Evolutionary conservation across 148 eudicot genomes (phyloP).

Genomic region (Chenopodium quinoa): DNA sequence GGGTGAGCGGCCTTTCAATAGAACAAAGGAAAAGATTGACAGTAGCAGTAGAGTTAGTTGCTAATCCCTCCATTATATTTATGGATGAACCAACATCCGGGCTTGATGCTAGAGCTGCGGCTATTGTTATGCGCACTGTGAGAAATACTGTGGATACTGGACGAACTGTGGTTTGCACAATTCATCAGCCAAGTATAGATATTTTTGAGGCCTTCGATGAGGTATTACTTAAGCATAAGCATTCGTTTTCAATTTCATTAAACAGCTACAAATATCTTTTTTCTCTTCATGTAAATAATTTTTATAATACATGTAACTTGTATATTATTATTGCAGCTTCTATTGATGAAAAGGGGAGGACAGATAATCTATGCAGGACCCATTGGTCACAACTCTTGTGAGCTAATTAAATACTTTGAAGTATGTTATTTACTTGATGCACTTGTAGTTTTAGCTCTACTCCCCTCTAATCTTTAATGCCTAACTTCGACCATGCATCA

Average conservation of each 20-base stretch:
- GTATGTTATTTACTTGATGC: constrained; percentile 21
- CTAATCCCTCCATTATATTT: constrained; percentile 66
- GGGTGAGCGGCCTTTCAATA: constrained; percentile 47
- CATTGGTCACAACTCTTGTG: constrained; percentile 37
- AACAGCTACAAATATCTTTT: no score
- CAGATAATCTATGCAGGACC: constrained; percentile 44
- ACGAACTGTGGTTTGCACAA: constrained; percentile 63
- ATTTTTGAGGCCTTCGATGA: constrained; percentile 70
- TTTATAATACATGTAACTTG: no score
- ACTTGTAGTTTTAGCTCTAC: no score
- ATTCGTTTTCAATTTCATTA: neutral
- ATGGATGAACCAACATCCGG: constrained; percentile 84
- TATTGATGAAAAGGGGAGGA: constrained; percentile 39
- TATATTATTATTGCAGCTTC: constrained; percentile 20
- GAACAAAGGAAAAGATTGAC: constrained; percentile 71
- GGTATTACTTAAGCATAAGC: constrained; percentile 28
- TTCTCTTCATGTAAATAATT: no score
- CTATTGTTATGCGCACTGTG: constrained; percentile 64
- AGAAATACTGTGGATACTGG: constrained; percentile 27
- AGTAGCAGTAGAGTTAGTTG: constrained; percentile 65
- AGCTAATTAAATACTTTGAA: constrained; percentile 45
- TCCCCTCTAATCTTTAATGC: no score
- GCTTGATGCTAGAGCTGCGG: constrained; percentile 72
- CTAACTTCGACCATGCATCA: no score
- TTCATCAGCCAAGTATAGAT: constrained; percentile 64